A percentile compares a stretch with the other conserved stretches of the same genome.
These are phyloP conservation scores for Crithidia acanthocephali DNA, from an alignment of 208 protist species.

Conservation along the genomic window DNA sequence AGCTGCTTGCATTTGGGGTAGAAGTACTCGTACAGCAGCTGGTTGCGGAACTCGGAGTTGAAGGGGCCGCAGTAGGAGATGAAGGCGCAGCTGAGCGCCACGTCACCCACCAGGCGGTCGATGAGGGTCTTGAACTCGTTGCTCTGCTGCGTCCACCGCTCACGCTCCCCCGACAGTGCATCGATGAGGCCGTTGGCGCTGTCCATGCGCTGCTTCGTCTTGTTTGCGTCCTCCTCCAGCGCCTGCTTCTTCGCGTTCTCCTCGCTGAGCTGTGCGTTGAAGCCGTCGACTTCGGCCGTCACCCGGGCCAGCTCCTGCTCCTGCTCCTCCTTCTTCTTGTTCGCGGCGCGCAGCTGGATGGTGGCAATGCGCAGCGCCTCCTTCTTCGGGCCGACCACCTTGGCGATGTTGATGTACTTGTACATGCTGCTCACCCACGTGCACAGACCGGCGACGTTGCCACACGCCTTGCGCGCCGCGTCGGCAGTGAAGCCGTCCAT, in stretches of 20 bases:
- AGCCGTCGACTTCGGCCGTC: conserved; percentile 93
- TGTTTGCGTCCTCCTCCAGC: conserved; percentile 96
- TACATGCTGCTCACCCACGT: conserved; percentile 97
- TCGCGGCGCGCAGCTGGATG: conserved; percentile 90
- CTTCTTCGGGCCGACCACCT: conserved; percentile 97
- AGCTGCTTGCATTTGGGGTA: conserved; percentile 93
- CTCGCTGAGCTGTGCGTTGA: conserved; percentile 92
- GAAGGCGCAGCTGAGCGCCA: conserved; percentile 97
- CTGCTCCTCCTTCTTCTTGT: conserved; percentile 96
- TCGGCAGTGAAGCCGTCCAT: conserved; percentile 96
- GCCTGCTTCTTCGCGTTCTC: conserved; percentile 97
- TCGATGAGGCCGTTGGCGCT: conserved; percentile 97
- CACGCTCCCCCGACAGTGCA: conserved; percentile 96
- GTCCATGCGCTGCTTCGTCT: conserved; percentile 97
- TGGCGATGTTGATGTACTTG: conserved; percentile 97
- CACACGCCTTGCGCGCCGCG: conserved; percentile 91
- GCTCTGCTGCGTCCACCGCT: conserved; percentile 97
- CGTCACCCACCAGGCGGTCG: conserved; percentile 96
- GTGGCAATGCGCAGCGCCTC: conserved; percentile 90
- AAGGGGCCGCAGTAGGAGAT: conserved; percentile 99
- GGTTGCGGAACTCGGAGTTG: conserved; percentile 97
- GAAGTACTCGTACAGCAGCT: conserved; percentile 94
- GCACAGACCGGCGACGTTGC: conserved; percentile 95
- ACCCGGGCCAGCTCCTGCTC: conserved; percentile 95
- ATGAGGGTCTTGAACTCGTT: conserved; percentile 97